Conservation (phyloP, 352 stramenopile genomes). For the Globisporangium polare region DNA sequence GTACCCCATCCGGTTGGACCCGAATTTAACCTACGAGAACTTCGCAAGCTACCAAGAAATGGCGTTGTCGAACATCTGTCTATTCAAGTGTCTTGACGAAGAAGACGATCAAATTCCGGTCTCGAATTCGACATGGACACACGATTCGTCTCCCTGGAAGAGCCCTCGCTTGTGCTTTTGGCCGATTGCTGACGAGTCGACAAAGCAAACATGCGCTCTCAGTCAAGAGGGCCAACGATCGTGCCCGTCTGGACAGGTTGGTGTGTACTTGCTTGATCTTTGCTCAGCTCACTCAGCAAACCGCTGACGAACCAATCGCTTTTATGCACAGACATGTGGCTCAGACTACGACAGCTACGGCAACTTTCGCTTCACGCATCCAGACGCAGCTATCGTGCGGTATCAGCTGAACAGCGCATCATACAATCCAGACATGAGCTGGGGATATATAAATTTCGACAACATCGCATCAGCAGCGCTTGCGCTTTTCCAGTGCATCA, state of each 20-base stretch:
- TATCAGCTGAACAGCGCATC: constrained; percentile 33
- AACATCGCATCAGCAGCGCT: constrained; percentile 79
- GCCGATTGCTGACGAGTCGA: constrained; percentile 77
- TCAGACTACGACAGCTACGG: constrained; percentile 60
- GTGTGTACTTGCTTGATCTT: background rate
- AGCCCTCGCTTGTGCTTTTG: constrained; percentile 81
- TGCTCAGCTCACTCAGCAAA: background rate
- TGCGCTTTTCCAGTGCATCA: constrained; percentile 90
- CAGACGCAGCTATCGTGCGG: constrained; percentile 27
- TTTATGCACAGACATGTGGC: constrained; percentile 34
- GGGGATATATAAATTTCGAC: constrained; percentile 87
- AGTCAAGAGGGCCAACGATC: constrained; percentile 27
- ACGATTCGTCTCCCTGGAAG: constrained; percentile 48
- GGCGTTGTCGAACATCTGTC: constrained; percentile 32
- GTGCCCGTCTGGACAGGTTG: constrained; percentile 36
- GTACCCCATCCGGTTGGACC: constrained; percentile 48
- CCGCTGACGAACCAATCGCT: background rate
- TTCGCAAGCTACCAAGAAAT: constrained; percentile 30
- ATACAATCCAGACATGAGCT: constrained; percentile 81
- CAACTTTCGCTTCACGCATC: constrained; percentile 64
- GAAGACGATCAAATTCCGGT: constrained; percentile 32
- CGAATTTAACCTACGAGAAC: constrained; percentile 22
- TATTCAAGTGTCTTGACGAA: constrained; percentile 32
- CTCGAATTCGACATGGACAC: constrained; percentile 30
- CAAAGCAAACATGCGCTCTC: constrained; percentile 53